Evolutionary conservation across 345 rosid species (phyloP).

Genomic region (Brassica carinata): DNA sequence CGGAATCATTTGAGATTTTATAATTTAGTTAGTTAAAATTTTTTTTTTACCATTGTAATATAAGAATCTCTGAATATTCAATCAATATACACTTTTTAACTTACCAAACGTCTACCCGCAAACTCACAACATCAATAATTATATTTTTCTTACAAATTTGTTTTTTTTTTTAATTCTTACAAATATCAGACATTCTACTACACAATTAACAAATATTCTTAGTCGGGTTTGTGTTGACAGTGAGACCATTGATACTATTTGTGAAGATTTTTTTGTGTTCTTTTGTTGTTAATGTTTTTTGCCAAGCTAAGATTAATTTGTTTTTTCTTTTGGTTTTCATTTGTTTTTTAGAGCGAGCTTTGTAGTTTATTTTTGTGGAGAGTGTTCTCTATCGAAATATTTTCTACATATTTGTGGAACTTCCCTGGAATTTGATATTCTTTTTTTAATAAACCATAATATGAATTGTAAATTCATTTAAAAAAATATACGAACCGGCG

Average conservation of each 20-base stretch:
- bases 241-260: not conserved
- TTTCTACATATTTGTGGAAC: too few species aligned
- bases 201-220: not conserved
- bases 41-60: not conserved
- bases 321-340: not conserved
- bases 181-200: not conserved
- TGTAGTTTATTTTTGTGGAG: not conserved
- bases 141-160: not conserved
- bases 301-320: not conserved
- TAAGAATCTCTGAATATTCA: not conserved
- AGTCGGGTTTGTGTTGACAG: not conserved
- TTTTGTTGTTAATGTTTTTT: too few species aligned
- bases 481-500: too few species aligned
- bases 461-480: too few species aligned
- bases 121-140: not conserved
- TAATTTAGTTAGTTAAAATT: not conserved
- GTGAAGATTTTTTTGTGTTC: too few species aligned
- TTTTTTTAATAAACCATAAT: too few species aligned
- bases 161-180: not conserved
- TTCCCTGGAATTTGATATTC: too few species aligned
- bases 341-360: not conserved
- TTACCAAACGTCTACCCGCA: not conserved
- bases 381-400: not conserved
- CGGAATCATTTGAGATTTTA: not conserved
- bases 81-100: not conserved